These are phyloP conservation scores for Termitomyces sp. DNA, from an alignment of 768 basidiomycete genomes.

Conservation along the genomic window DNA sequence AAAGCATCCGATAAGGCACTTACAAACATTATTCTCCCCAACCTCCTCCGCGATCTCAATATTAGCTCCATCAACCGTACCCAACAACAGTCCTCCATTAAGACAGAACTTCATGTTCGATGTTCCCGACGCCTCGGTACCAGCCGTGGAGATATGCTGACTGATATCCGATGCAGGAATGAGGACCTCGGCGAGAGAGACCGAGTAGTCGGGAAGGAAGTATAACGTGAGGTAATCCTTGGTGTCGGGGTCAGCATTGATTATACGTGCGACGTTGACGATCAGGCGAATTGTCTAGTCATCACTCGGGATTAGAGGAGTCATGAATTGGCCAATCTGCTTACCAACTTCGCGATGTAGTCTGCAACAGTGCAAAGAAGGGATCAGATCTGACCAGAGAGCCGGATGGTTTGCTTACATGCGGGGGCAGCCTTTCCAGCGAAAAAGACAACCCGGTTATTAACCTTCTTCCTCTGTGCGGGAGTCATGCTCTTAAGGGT, in stretches of 20 bases:
- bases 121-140: constrained; percentile 84
- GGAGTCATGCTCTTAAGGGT: constrained; percentile 75
- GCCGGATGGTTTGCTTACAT: constrained; percentile 43
- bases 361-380: constrained; percentile 37
- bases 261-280: constrained; percentile 79
- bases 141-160: constrained; percentile 97
- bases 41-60: constrained; percentile 96
- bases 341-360: constrained; percentile 86
- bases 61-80: constrained; percentile 93
- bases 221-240: constrained; percentile 82
- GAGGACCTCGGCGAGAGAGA: constrained; percentile 77
- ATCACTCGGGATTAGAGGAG: neutral
- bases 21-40: constrained; percentile 89
- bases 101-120: constrained; percentile 90
- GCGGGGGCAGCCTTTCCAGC: constrained; percentile 97
- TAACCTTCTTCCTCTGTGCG: constrained; percentile 76
- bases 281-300: constrained; percentile 85
- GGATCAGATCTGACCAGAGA: neutral
- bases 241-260: constrained; percentile 85
- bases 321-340: neutral
- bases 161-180: constrained; percentile 93
- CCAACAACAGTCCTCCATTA: constrained; percentile 85
- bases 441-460: constrained; percentile 91
- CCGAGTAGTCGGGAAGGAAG: constrained; percentile 97
- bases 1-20: constrained; percentile 27